Percentiles rank a stretch among this genome's conserved stretches.
Conservation (phyloP, 441 rosid genomes). For the Sinapis alba region DNA sequence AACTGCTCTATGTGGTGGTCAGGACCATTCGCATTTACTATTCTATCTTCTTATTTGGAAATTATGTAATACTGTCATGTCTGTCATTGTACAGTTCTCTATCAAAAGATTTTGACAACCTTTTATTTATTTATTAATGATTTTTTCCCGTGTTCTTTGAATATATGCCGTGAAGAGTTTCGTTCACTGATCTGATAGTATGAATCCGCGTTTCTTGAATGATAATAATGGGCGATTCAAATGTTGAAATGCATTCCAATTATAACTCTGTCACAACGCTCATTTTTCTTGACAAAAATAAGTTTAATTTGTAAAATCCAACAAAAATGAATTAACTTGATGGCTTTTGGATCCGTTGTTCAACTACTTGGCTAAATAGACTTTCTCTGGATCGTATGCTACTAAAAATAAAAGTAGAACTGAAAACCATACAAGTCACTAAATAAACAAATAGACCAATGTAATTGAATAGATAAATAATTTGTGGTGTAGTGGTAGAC, state of each 20-base stretch:
- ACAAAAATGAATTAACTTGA: background rate
- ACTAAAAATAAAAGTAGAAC: no score
- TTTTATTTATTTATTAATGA: background rate
- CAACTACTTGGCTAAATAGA: background rate
- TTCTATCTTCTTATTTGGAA: conserved; percentile 15
- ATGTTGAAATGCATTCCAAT: background rate
- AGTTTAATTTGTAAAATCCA: background rate
- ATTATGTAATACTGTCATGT: background rate
- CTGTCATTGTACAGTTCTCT: conserved; percentile 13
- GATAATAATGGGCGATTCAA: background rate
- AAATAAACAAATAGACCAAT: no score
- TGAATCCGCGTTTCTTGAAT: conserved; percentile 7
- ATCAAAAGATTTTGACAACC: conserved; percentile 7
- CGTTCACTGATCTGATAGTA: background rate
- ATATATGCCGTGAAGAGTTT: background rate
- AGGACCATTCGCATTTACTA: conserved; percentile 34
- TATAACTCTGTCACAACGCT: background rate
- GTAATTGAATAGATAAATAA: background rate
- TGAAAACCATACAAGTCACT: no score
- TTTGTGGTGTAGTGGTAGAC: no score
- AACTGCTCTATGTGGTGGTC: conserved; percentile 20
- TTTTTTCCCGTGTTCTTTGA: background rate
- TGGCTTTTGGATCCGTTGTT: background rate
- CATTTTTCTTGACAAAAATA: background rate
- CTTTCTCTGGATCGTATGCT: background rate